Conservation (phyloP, 495 filamentous ascomycete genomes). For the Penicillium maclennaniae region DNA sequence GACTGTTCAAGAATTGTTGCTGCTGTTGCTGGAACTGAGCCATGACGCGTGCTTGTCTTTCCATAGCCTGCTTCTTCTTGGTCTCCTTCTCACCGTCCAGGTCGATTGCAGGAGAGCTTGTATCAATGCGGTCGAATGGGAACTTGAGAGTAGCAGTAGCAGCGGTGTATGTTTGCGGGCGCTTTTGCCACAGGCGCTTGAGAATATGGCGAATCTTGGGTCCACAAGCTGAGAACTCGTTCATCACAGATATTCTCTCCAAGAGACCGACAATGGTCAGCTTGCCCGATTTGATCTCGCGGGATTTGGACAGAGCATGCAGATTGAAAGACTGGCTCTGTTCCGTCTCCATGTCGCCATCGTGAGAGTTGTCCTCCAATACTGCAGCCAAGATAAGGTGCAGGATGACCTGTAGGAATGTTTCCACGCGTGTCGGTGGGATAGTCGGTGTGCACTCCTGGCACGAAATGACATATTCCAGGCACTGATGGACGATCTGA, state of each 20-base stretch:
- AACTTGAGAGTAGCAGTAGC: conserved; percentile 52
- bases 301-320: conserved; percentile 59
- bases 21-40: conserved; percentile 96
- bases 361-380: conserved; percentile 67
- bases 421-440: conserved; percentile 77
- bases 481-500: conserved; percentile 83
- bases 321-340: conserved; percentile 60
- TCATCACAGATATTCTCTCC: conserved; percentile 67
- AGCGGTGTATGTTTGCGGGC: conserved; percentile 61
- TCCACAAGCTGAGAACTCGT: conserved; percentile 73
- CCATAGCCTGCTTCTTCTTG: conserved; percentile 85
- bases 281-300: conserved; percentile 50
- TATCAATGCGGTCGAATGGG: conserved; percentile 52
- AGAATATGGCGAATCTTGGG: conserved; percentile 82
- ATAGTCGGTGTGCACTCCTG: conserved; percentile 64
- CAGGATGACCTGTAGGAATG: conserved; percentile 84
- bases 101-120: conserved; percentile 54
- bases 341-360: conserved; percentile 50
- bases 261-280: conserved; percentile 71
- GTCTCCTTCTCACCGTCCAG: conserved; percentile 68
- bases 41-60: conserved; percentile 89
- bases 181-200: conserved; percentile 81
- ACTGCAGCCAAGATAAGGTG: conserved; percentile 82
- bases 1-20: conserved; percentile 83
- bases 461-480: conserved; percentile 69